Evolutionary conservation across 2,329 filamentous ascomycete genomes (phyloP).

Genomic region (Ceratocystis cubensis): DNA sequence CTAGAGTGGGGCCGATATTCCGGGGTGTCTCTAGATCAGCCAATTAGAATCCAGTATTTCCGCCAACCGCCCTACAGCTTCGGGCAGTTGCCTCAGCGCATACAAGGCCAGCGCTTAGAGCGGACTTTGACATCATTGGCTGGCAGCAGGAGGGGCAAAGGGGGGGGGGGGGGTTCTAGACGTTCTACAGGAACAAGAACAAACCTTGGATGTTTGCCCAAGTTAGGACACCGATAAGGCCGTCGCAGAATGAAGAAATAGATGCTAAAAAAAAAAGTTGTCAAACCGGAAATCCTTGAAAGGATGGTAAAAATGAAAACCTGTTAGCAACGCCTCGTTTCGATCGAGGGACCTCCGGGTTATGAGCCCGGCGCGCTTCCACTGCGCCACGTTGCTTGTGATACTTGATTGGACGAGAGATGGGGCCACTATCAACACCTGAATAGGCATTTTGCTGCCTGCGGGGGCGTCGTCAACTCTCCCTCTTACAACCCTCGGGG

Average conservation of each 20-base stretch:
- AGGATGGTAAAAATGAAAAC: not conserved
- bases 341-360: constrained; percentile 16
- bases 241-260: too few relatives aligned
- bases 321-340: constrained; percentile 13
- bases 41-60: not conserved
- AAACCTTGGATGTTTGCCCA: too few relatives aligned
- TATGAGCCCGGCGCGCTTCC: constrained; percentile 19
- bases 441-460: not conserved
- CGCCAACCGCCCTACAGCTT: not conserved
- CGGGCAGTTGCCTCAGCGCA: constrained; percentile 5
- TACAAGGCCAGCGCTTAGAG: constrained; percentile 1
- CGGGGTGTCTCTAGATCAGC: not conserved
- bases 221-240: too few relatives aligned
- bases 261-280: not conserved
- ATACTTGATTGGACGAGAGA: not conserved
- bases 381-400: constrained; percentile 13
- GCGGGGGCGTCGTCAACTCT: too few relatives aligned
- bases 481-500: too few relatives aligned
- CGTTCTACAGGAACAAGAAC: too few relatives aligned
- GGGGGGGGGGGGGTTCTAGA: not conserved
- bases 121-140: not conserved
- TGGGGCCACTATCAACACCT: not conserved
- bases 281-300: too few relatives aligned
- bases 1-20: constrained; percentile 2
- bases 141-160: not conserved